Percentiles rank a stretch among this genome's conserved stretches.
phyloP scores from a whole-genome alignment of 495 filamentous ascomycete genomes.

The Aspergillus heteromorphus region DNA sequence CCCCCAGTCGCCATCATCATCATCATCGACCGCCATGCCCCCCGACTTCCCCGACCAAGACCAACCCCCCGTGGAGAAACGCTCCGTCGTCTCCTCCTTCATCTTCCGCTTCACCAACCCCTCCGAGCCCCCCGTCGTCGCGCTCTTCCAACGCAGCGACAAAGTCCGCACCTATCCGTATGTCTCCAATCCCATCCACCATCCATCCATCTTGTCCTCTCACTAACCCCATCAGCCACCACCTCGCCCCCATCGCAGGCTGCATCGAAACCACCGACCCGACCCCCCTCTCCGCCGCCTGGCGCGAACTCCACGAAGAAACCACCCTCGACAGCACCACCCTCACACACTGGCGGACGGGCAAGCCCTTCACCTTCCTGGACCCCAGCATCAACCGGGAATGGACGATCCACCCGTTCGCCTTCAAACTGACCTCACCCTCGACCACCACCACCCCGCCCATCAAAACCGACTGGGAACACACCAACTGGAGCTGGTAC shows the following conservation, averaged over 20 bases:
- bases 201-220: background rate
- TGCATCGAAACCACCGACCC: slow-evolving; percentile 48
- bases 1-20: too few relatives aligned
- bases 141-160: slow-evolving; percentile 52
- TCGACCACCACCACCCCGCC: slow-evolving; percentile 26
- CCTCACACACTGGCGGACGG: slow-evolving; percentile 48
- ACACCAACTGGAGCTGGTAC: slow-evolving; percentile 53
- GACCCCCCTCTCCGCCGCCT: slow-evolving; percentile 48
- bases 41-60: too few relatives aligned
- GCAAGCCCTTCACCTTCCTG: slow-evolving; percentile 53
- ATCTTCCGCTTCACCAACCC: slow-evolving; percentile 41
- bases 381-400: slow-evolving; percentile 47
- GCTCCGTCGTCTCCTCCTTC: slow-evolving; percentile 52
- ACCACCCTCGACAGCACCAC: slow-evolving; percentile 45
- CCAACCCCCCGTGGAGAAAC: slow-evolving; percentile 22
- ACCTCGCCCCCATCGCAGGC: slow-evolving; percentile 56
- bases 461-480: slow-evolving; percentile 60
- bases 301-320: slow-evolving; percentile 60
- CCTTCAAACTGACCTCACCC: slow-evolving; percentile 44
- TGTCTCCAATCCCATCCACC: background rate
- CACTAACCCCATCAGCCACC: slow-evolving; percentile 30
- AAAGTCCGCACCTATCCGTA: slow-evolving; percentile 53
- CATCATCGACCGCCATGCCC: too few relatives aligned
- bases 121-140: slow-evolving; percentile 34
- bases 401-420: slow-evolving; percentile 62